A percentile compares a stretch with the other conserved stretches of the same genome.
Conservation (phyloP, 306 rosid genomes). For the Sphenostylis stenocarpa region DNA sequence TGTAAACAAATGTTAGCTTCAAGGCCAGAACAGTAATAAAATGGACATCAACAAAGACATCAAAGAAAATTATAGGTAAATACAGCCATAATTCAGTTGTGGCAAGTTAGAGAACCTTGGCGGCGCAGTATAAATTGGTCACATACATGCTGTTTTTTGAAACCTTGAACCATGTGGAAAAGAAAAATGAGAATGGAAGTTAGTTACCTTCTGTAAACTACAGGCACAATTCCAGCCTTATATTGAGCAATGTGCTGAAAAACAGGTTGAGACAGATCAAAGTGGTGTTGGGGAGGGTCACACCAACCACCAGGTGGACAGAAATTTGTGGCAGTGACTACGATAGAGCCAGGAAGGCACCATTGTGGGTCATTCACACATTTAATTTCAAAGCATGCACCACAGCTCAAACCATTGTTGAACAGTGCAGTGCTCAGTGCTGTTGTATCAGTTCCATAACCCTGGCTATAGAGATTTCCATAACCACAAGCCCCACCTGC, state of each 20-base stretch:
- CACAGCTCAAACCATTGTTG: constrained; percentile 51
- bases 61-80: not conserved
- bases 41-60: not conserved
- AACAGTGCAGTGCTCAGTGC: constrained; percentile 50
- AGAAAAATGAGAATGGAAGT: not conserved
- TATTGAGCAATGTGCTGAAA: constrained; percentile 51
- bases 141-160: not conserved
- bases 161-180: not conserved
- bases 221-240: constrained; percentile 51
- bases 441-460: constrained; percentile 52
- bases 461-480: constrained; percentile 50
- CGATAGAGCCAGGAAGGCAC: constrained; percentile 47
- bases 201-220: constrained; percentile 47
- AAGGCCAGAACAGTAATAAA: not conserved
- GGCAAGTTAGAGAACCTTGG: not conserved
- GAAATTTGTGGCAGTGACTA: constrained; percentile 50
- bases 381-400: constrained; percentile 48
- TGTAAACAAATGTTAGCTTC: not conserved
- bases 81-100: not conserved
- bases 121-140: not conserved
- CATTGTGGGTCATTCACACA: constrained; percentile 52
- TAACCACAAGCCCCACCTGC: constrained; percentile 58
- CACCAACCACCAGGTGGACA: constrained; percentile 61
- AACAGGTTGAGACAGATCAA: constrained; percentile 52
- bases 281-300: constrained; percentile 53